Base-by-base conservation (phyloP, 2,329 filamentous ascomycete species). In the Capronia epimyces region DNA sequence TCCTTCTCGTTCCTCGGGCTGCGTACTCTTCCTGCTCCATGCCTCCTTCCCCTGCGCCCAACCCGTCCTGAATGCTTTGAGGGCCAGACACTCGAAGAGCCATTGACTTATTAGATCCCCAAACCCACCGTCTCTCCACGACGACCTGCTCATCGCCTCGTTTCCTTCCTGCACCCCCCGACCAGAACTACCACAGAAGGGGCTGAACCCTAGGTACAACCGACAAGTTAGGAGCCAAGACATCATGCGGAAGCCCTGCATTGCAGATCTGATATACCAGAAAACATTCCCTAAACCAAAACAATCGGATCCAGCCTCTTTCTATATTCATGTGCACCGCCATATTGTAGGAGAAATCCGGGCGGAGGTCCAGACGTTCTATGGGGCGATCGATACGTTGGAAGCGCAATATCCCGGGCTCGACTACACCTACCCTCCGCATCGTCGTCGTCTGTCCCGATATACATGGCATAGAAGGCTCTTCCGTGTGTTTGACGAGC, bases 321-420 rank as follows among this genome's bases (percentile, higher is more conserved):
- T 83, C 65, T 72, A 75, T 16, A 74, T 74, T 15, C 79, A 83
- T 61, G 75, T 84, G 54, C 75, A 75, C 54, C 75, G 78, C 43
- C 77, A 83, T 62, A 73, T 84, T 36, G 79, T 84, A 18, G 79
- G 79, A 29, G 81, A 84, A 70, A 80, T 84, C 46, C 78, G 81
- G 53, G 72, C 80, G 58, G 81, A 84, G 66, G 82, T 80, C 1
- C 75, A 76, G 48, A 77, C 74, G 44, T 84, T 83, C 69, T 84
- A 83, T 67, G 81, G 81, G 60, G 74, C 77, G 34, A 71, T 83
- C 40, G 80, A 83, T 69, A 80, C 76, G 61, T 73, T 82, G 54
- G 81, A 84, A 70, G 80, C 81, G 43, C 79, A 81, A 52, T 84
- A 84, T 61, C 81, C 81, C 0, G 81, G 81, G 27, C 71, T 84